A percentile compares a stretch with the other conserved stretches of the same genome.
Evolutionary conservation across 169 alveolate genomes (phyloP).

Genomic region (Plasmodium blacklocki): DNA sequence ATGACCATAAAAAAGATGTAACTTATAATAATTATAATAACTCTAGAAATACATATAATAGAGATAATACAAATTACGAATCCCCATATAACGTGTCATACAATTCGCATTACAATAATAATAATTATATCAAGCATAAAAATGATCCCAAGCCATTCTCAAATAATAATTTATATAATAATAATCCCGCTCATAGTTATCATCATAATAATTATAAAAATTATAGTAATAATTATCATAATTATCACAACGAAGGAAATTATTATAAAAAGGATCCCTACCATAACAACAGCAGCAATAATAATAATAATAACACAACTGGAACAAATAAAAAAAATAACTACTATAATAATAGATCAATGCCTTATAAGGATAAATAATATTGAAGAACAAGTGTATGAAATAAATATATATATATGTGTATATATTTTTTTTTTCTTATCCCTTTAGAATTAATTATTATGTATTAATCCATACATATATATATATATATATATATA

Average conservation of each 20-base stretch:
- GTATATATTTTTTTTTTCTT: too few relatives aligned
- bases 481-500: too few relatives aligned
- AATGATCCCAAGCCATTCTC: not conserved
- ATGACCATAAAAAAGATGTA: constrained; percentile 36
- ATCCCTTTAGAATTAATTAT: too few relatives aligned
- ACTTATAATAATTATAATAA: constrained; percentile 5
- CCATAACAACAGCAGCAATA: not conserved
- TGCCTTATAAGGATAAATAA: constrained; percentile 66
- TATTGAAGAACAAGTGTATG: not conserved
- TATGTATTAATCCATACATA: too few relatives aligned
- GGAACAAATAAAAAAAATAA: constrained; percentile 25
- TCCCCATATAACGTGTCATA: constrained; percentile 10
- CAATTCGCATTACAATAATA: constrained; percentile 2
- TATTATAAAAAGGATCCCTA: constrained; percentile 30
- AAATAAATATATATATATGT: too few relatives aligned
- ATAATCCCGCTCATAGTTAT: constrained; percentile 1
- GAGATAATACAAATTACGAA: constrained; percentile 7
- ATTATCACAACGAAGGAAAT: constrained; percentile 11
- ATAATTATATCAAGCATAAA: constrained; percentile 11
- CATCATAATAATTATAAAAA: not conserved
- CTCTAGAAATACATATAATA: not conserved
- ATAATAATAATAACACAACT: not conserved
- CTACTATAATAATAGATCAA: constrained; percentile 41
- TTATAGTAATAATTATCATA: not conserved
- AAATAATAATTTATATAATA: not conserved